Base-by-base conservation (phyloP, 2,329 filamentous ascomycete genomes). In the Hypoxylon sp. region DNA sequence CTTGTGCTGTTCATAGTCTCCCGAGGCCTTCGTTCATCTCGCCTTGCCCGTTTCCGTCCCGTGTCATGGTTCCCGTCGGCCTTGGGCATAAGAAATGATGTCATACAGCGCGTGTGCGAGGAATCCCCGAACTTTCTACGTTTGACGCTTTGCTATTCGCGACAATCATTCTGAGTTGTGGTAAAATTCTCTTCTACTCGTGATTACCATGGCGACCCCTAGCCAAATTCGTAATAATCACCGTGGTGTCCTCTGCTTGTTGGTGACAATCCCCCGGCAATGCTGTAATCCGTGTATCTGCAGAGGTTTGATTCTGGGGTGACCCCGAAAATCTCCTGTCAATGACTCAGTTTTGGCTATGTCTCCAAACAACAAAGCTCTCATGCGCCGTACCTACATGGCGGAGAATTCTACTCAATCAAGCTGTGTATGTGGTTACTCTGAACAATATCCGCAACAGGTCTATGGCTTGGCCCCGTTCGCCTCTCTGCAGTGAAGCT, bases 91-190 rank as follows among this genome's bases (percentile, higher is more conserved):
- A 32, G 51, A 51, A 25, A 34, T 59, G 51, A 64, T 60, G 63
- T 51, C 56, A 60, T 67, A 23, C 58, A 56, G 25, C 21, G 34
- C 36, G 48, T 60, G 23, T 57, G 55, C 48, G 46, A 63, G 23
- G 32, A 55, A 58, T 60, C 56, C 34, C 63, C 51, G 55, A 41
- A 43, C 11, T 55, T 45, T 45, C 21, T 23, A 38, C 19, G 17
- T 21, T 28, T 36, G 34, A 17, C 17, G 30, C 21, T 51, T 56
- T 51, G n/a, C 25, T 30, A 21, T 25, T 46, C 21, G 46, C 25
- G 30, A 36, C 21, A 32, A 50, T 19, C 11, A 17, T 30, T 17
- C 30, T 9, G 6, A 11, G 21, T 28, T 11, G 7, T 46, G 10
- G n/a, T 13, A 46, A 23, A 23, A 3, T 10, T 25, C 19, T 19